A percentile compares a stretch with the other conserved stretches of the same genome.
Conservation (phyloP, 2,329 filamentous ascomycete species). For the Penicillium paneum region DNA sequence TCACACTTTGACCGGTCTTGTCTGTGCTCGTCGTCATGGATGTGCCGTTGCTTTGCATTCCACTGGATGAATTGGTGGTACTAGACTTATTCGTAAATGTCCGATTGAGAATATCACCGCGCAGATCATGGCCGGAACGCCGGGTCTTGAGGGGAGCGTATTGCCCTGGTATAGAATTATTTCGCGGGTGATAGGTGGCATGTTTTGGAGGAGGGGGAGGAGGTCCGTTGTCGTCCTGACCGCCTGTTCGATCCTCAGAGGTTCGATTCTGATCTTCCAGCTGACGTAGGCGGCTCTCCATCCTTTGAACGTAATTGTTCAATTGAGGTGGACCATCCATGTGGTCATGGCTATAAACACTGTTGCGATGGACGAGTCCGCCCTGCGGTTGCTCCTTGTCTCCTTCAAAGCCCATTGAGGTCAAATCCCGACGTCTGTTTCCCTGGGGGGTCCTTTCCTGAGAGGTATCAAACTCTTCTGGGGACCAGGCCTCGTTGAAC, state of each 20-base stretch:
- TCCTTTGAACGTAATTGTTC: constrained; percentile 82
- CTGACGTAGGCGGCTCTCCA: constrained; percentile 76
- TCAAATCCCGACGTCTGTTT: constrained; percentile 59
- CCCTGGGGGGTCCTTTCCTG: constrained; percentile 33
- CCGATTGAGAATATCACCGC: constrained; percentile 65
- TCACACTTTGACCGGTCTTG: constrained; percentile 78
- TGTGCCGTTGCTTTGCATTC: constrained; percentile 65
- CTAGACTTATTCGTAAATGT: constrained; percentile 88
- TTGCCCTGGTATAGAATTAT: constrained; percentile 42
- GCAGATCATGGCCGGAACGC: constrained; percentile 68
- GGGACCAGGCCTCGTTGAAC: constrained; percentile 72
- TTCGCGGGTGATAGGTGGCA: constrained; percentile 42
- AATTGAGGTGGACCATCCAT: constrained; percentile 65
- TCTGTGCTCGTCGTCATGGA: constrained; percentile 67
- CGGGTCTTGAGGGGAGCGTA: constrained; percentile 39
- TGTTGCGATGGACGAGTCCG: constrained; percentile 52
- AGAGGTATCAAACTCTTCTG: constrained; percentile 71
- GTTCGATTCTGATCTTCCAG: constrained; percentile 57
- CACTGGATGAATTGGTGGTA: constrained; percentile 72
- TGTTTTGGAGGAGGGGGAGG: constrained; percentile 63
- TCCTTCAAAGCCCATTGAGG: constrained; percentile 67
- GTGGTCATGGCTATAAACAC: constrained; percentile 35
- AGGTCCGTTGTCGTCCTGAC: constrained; percentile 49
- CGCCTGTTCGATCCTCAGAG: constrained; percentile 51
- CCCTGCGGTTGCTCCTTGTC: constrained; percentile 54